Evolutionary conservation across 2,329 filamentous ascomycete genomes (phyloP).

Genomic region (Balansia obtecta): DNA sequence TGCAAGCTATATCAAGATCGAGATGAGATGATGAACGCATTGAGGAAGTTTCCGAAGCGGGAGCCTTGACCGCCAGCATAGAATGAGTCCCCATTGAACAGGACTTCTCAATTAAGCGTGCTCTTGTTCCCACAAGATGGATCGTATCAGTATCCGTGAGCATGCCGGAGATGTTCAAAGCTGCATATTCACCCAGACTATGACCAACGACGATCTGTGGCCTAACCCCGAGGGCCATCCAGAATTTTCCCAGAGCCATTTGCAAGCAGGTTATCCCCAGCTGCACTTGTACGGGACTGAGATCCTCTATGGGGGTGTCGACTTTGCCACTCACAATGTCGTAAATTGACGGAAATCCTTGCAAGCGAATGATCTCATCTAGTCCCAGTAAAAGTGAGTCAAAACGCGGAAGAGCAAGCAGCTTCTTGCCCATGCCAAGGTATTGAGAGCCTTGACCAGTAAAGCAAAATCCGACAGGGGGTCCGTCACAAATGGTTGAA

Average conservation of each 20-base stretch:
- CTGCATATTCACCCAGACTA: constrained; percentile 26
- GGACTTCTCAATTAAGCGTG: constrained; percentile 32
- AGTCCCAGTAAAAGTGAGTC: constrained; percentile 31
- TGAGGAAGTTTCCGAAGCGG: too few species aligned
- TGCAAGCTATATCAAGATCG: constrained; percentile 44
- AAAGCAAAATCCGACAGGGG: constrained; percentile 33
- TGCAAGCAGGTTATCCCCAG: constrained; percentile 42
- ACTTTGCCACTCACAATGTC: neutral
- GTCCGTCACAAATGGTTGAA: constrained; percentile 14
- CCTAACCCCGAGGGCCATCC: constrained; percentile 37
- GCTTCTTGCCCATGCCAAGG: constrained; percentile 28
- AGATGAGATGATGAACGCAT: constrained; percentile 25
- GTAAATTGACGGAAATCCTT: too few species aligned
- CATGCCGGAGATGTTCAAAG: constrained; percentile 57
- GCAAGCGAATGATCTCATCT: neutral
- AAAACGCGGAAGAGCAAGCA: too few species aligned
- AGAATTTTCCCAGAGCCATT: constrained; percentile 44
- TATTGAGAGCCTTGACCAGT: constrained; percentile 45
- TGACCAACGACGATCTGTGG: constrained; percentile 47
- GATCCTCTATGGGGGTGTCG: neutral
- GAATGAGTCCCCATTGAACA: constrained; percentile 54
- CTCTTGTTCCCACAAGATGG: constrained; percentile 57
- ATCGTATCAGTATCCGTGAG: constrained; percentile 60
- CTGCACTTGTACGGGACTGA: constrained; percentile 28
- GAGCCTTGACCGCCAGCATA: constrained; percentile 32